Evolutionary conservation across 2,329 filamentous ascomycete species (phyloP), one percentile per base, ranked within the genome.

Genomic region (Dactylellina sp.): DNA sequence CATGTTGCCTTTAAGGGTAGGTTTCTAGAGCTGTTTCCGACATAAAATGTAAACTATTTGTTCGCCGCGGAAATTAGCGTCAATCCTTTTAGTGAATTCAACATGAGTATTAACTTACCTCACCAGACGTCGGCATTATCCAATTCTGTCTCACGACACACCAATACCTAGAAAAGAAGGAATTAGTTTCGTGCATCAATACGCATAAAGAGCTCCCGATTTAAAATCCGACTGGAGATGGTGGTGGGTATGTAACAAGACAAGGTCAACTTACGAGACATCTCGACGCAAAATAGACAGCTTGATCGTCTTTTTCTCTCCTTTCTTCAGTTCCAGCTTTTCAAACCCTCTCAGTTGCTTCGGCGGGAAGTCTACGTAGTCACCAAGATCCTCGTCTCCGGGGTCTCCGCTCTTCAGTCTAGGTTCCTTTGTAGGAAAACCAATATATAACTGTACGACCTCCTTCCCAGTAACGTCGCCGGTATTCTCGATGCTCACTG

Each of bases 281-380:
- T 89, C 88, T 52, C 86, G 83, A 25, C 88, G 82, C 2, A 85
- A 87, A 16, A 89, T 76, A 9, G 83, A 80, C 71, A 90, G 83
- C 16, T 80, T 80, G 1, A 91, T 80, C 0, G 80, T 82, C 78
- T 85, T 83, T 57, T 83, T 85, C 80, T 86, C 83, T 0, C 86
- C 86, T 0, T 85, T 83, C 25, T 83, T 81, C 2, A 91, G 79
- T 1, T 80, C 53, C 89, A 89, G 78, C 90, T 89, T 35, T 84
- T 87, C 61, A 71, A 91, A 91, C 4, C 89, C 88, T 1, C 89
- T 85, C 2, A 91, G 83, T 57, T 90, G 87, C 18, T 86, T 82
- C 14, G 86, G 83, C 0, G 90, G 89, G 7, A 86, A 88, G 70
- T 89, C 86, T 39, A 84, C 82, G 49, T 20, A 65, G 25, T 65